Evolutionary conservation across 2,329 filamentous ascomycete species (phyloP), one percentile per base, ranked within the genome.

Genomic region (Orbilia oligospora): DNA sequence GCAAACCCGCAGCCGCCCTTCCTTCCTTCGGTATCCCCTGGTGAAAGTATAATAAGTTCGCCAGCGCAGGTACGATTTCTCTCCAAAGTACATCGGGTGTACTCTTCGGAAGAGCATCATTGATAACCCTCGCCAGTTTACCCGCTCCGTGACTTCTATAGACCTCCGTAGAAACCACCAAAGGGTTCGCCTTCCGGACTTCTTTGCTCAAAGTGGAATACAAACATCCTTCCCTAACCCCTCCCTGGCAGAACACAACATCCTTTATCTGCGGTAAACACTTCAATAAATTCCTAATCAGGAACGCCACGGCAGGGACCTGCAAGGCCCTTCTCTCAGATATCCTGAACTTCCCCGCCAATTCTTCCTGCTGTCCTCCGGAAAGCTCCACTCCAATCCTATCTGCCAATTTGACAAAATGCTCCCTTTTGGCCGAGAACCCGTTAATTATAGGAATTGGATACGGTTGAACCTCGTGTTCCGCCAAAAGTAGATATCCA

Each of bases 401-500:
- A 46, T 53, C 79, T 20, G 81, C 81, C 5, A 82, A 71, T 10
- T 58, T 49, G 9, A 53, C 85, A 82, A 97, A 97, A 1, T 88
- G 86, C 2, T 86, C 83, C 10, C 89, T 88, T 0, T 87, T 84
- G 0, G 91, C 92, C 8, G 87, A 89, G 84, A 96, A 97, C 1
- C 92, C 91, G 79, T 94, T 94, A 83, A 96, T 91, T 20, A 91
- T 90, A 0, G 93, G 89, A 27, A 97, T 92, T 0, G 94, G 94
- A 83, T 97, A 97, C 0, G 93, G 93, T 68, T 88, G 86, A 51
- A 93, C 88, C 5, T 86, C 84, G 82, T 95, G 92, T 81, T 89
- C 88, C 83, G 92, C 90, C 91, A 97, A 94, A 66, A 97, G 87
- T 82, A 97, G 90, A 84, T 93, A 97, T 5, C 94, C 94, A 87